Base-by-base conservation (phyloP, 2,329 filamentous ascomycete genomes). In the Cordyceps pruinosa region DNA sequence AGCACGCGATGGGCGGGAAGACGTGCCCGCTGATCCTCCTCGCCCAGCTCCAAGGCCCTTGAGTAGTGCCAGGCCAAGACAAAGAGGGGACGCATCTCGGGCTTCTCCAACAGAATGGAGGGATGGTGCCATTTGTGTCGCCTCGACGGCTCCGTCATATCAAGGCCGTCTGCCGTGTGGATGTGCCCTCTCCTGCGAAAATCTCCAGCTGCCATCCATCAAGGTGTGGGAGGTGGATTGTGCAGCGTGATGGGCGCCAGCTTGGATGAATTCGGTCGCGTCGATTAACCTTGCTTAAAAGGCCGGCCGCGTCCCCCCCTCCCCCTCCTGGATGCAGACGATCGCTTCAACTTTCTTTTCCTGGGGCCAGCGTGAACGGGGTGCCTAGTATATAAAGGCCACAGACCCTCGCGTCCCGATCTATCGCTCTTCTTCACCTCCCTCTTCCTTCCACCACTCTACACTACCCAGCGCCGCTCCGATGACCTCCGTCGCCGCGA, bases 401-500 rank as follows among this genome's bases (percentile, higher is more conserved):
- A 0, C 3, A 39, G 1, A 19, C 3, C n/a, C 4, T 21, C 19
- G 26, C 52, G 3, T 23, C 17, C 23, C 17, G n/a, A 19, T 49
- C 12, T 19, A 21, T 15, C 17, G 21, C 26, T 32, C 35, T 19
- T 21, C 30, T 2, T 21, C 15, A 23, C 28, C 37, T 28, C 12
- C 17, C 30, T 5, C 37, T 57, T 57, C 25, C 23, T 41, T 13
- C 34, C 30, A 4, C 39, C 25, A n/a, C 30, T 17, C 54, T 34
- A 25, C n/a, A 12, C 19, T 19, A 21, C 41, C 39, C 15, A 19
- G 30, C 19, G n/a, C 30, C 39, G n/a, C 30, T 17, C 41, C 45
- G 25, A 59, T 72, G 68, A 57, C 65, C 32, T 66, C 66, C 9
- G 35, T 44, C 25, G 50, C 49, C 23, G 10, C 45, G 21, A 19